Base-by-base conservation (phyloP, 495 filamentous ascomycete genomes). In the Coniosporium apollinis region DNA sequence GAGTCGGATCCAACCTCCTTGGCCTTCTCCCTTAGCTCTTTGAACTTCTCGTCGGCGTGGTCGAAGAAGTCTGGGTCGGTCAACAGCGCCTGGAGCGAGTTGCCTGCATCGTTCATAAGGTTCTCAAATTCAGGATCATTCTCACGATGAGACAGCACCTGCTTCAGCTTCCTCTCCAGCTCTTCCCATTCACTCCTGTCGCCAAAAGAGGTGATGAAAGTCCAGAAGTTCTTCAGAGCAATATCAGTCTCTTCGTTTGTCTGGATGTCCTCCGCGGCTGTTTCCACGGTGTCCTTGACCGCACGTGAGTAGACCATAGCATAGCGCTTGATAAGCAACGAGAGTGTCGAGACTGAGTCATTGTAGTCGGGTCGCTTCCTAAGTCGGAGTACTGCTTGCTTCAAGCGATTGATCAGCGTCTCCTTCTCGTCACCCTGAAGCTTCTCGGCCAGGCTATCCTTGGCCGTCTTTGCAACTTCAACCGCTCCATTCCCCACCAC, bases 51-150 rank as follows among this genome's bases (percentile, higher is more conserved):
- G 5, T 66, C 60, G 1, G 73, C 74, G 13, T 76, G 65, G 28
- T 81, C 75, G 43, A 89, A 77, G 49, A 91, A 93, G 2, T 70
- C 65, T 0, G 86, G 85, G 44, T 96, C 79, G 0, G 71, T 89
- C n/a, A 94, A 59, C 52, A 96, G 70, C 33, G 81, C 75, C 49
- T 89, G 77, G 3, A 89, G 45, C 3, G 78, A 70, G 32, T 67
- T 67, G 1, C 76, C 77, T 4, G 86, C 57, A 18, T 86, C 76
- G 7, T 58, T 62, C 54, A 91, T 69, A 19, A 91, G 51, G 17
- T 66, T 51, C 43, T 96, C 87, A 44, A 94, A 93, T 24, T 91
- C 72, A 0, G 80, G 79, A 48, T 93, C 82, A 18, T 67, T 72
- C 32, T 79, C 64, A 3, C 74, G 69, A 55, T 92, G 82, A 25